These are phyloP conservation scores for Xylariaceae sp. DNA, from an alignment of 2,329 filamentous ascomycete genomes.

Conservation along the genomic window DNA sequence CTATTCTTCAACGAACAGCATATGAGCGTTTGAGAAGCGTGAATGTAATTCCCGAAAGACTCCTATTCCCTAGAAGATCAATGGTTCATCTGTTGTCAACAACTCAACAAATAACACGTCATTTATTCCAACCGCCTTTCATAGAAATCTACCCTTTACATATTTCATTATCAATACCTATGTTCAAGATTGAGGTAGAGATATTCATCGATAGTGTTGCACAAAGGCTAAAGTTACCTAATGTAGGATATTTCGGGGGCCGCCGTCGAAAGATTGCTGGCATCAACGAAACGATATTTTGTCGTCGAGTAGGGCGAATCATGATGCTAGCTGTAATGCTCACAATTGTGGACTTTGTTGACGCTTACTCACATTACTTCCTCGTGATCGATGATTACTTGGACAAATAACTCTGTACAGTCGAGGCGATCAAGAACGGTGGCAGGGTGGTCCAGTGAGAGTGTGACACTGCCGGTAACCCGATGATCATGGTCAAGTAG, in stretches of 20 bases:
- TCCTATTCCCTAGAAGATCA: too few relatives aligned
- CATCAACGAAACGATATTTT: neutral
- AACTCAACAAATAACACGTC: neutral
- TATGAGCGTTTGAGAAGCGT: neutral
- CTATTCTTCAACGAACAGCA: neutral
- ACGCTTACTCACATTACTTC: conserved; percentile 1
- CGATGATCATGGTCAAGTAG: conserved; percentile 13
- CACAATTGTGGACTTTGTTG: neutral
- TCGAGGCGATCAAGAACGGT: conserved; percentile 4
- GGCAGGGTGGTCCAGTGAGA: neutral
- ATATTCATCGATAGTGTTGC: neutral
- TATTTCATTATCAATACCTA: neutral
- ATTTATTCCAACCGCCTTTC: neutral
- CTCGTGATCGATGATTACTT: conserved; percentile 1
- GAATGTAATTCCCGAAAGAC: neutral
- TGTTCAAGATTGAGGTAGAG: neutral
- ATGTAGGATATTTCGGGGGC: neutral
- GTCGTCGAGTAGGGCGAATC: neutral
- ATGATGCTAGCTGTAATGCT: neutral
- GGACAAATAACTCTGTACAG: conserved; percentile 3
- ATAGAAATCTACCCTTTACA: neutral
- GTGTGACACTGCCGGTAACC: conserved; percentile 8
- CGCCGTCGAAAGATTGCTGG: conserved; percentile 2
- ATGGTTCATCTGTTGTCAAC: neutral
- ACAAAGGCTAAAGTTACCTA: neutral